Evolutionary conservation across 768 basidiomycete species (phyloP).

Genomic region (Boletus coccyginus): DNA sequence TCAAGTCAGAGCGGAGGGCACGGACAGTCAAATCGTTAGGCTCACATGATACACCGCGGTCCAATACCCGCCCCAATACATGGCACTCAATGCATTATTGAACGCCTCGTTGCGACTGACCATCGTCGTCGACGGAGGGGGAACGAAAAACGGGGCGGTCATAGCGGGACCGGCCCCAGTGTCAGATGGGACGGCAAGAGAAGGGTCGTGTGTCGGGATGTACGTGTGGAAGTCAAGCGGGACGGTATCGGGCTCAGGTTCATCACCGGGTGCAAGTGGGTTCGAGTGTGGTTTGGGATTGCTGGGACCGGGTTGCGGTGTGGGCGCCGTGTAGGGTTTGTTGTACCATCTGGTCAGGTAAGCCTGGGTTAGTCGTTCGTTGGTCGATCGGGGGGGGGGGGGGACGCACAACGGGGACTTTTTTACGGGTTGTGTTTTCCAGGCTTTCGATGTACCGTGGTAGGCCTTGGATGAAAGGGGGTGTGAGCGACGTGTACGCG

Average conservation of each 20-base stretch:
- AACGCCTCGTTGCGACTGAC: constrained; percentile 76
- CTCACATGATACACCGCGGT: constrained; percentile 80
- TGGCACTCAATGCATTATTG: constrained; percentile 67
- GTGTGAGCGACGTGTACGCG: neutral
- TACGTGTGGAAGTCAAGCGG: constrained; percentile 71
- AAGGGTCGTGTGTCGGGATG: constrained; percentile 66
- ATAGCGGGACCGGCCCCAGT: constrained; percentile 3
- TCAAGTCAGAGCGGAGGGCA: neutral
- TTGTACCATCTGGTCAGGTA: constrained; percentile 68
- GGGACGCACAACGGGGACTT: constrained; percentile 68
- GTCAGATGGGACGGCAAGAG: constrained; percentile 40
- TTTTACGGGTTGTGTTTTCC: constrained; percentile 69
- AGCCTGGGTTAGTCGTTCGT: neutral
- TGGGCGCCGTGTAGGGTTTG: constrained; percentile 38
- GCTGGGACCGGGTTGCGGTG: constrained; percentile 11
- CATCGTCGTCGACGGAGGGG: constrained; percentile 34
- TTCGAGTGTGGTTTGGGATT: constrained; percentile 1
- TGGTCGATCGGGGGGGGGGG: neutral
- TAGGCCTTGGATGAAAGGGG: constrained; percentile 40
- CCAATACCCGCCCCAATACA: constrained; percentile 90
- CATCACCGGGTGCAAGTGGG: neutral
- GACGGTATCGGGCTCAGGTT: constrained; percentile 46
- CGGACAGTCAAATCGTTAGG: neutral
- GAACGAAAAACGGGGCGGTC: constrained; percentile 25
- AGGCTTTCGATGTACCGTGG: constrained; percentile 63